Evolutionary conservation across 306 rosid species (phyloP), one percentile per base, ranked within the genome.

Genomic region (Styphnolobium japonicum): DNA sequence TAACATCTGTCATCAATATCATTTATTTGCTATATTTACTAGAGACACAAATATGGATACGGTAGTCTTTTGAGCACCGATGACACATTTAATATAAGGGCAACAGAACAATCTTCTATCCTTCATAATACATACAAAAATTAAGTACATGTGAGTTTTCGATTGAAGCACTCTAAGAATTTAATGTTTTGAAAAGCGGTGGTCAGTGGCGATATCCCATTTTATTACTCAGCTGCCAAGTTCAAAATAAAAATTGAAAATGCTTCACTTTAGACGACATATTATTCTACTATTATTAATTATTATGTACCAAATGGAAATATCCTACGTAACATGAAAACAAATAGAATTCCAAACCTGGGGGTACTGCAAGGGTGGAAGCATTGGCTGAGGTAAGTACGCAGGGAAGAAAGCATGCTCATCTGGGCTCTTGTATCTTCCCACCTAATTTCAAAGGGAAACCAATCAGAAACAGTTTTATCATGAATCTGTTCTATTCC

Each of bases 301-400:
- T n/a, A n/a, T n/a, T n/a, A n/a, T n/a, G n/a, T n/a, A n/a, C 29
- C 63, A 84, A 62, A 14, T 74, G 45, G n/a, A n/a, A n/a, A n/a
- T 37, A 62, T 7, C 18, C 15, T 64, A 45, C n/a, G 48, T 18
- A 80, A 23, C 62, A 63, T 4, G 65, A 39, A 71, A 57, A 10
- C 37, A 21, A 53, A 74, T 14, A 48, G 23, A 42, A 62, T 5
- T 73, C 49, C 48, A 25, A 71, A 90, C 97, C 92, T 85, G 88
- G 0, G 94, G 92, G 51, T 92, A 89, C 57, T 82, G 87, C 80
- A 92, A 31, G 15, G 94, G 92, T 60, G 91, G 94, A 78, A 89
- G 85, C 83, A 77, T 34, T 9, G 91, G 89, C 22, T 83, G 74
- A 14, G 92, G 89, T 40, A 88, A 66, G 72, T 52, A 10, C 0